phyloP scores from a whole-genome alignment of 768 basidiomycete genomes.

The Sistotremastrum suecicum region DNA sequence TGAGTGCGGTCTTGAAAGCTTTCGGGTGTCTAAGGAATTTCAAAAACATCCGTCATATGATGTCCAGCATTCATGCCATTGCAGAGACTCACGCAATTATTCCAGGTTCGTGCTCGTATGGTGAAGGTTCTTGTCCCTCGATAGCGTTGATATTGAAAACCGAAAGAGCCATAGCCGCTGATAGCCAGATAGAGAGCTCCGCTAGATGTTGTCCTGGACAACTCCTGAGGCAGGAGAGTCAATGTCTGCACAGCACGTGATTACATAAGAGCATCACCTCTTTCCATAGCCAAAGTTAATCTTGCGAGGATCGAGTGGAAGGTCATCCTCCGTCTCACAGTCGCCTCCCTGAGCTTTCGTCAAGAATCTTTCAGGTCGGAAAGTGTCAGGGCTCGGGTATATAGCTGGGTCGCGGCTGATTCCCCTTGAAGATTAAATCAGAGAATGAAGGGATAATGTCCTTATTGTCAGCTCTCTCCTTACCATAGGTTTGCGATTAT shows the following conservation, averaged over 20 bases:
- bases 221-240: no score
- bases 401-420: constrained; percentile 35
- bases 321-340: constrained; percentile 7
- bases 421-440: constrained; percentile 20
- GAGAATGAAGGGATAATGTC: no score
- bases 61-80: neutral
- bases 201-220: constrained; percentile 37
- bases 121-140: constrained; percentile 29
- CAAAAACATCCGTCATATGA: neutral
- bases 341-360: constrained; percentile 6
- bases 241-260: no score
- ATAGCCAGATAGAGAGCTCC: constrained; percentile 33
- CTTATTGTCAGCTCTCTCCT: neutral
- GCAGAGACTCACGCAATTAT: constrained; percentile 25
- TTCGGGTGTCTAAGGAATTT: constrained; percentile 17
- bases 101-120: constrained; percentile 30
- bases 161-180: constrained; percentile 29
- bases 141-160: constrained; percentile 25
- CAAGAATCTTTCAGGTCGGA: constrained; percentile 35
- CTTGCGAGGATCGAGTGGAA: constrained; percentile 26
- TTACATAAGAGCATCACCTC: no score
- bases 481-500: constrained; percentile 36
- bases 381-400: constrained; percentile 35
- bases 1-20: constrained; percentile 21
- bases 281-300: constrained; percentile 36